A percentile compares a stretch with the other conserved stretches of the same genome.
These are phyloP conservation scores for Brassica incana DNA, from an alignment of 345 rosid species.

Conservation along the genomic window DNA sequence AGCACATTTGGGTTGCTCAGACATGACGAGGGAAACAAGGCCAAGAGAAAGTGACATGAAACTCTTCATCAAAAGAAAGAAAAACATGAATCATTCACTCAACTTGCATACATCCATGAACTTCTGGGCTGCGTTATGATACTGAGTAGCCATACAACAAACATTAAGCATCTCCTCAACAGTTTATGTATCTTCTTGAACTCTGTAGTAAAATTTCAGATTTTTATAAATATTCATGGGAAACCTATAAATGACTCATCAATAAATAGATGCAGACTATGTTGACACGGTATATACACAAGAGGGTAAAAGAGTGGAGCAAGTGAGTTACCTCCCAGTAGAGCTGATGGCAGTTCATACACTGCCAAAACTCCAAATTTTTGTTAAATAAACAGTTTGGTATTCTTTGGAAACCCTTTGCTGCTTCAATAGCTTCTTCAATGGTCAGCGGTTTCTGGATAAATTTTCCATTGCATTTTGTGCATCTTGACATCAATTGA, in stretches of 20 bases:
- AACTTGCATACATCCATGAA: conserved; percentile 79
- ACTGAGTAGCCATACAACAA: conserved; percentile 49
- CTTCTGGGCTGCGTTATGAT: conserved; percentile 86
- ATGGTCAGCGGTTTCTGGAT: conserved; percentile 70
- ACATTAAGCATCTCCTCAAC: not conserved
- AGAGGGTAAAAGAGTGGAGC: not conserved
- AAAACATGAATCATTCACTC: conserved; percentile 45
- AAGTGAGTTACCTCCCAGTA: conserved; percentile 78
- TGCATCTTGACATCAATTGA: conserved; percentile 89
- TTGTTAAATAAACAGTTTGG: too few species aligned
- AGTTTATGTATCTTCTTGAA: not conserved
- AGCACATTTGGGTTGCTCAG: conserved; percentile 12
- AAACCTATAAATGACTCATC: not conserved
- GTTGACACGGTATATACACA: not conserved
- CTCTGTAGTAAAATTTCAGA: not conserved
- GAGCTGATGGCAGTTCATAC: conserved; percentile 91
- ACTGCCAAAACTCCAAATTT: conserved; percentile 13
- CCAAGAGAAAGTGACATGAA: conserved; percentile 4
- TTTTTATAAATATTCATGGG: not conserved
- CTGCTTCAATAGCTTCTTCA: too few species aligned
- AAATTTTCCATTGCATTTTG: conserved; percentile 91
- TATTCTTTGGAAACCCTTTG: too few species aligned
- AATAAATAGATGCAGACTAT: conserved; percentile 1
- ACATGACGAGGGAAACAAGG: conserved; percentile 11
- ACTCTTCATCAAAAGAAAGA: not conserved